Percentiles rank a stretch among this genome's conserved stretches.
Conservation (phyloP, 768 basidiomycete species). For the Cystofilobasidium capitatum region DNA sequence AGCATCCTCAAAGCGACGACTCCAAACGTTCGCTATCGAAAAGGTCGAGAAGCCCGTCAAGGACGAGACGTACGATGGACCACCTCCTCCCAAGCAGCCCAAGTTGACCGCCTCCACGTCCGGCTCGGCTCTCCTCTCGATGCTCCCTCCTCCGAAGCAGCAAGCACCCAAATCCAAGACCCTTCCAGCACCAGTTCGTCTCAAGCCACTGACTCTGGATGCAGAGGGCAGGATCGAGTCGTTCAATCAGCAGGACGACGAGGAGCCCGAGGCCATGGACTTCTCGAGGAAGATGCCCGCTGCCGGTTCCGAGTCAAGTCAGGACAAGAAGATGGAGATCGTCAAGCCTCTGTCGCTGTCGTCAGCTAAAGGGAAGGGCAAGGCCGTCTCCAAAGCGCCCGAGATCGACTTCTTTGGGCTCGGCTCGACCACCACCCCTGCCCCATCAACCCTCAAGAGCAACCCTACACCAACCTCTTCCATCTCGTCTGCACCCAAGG, state of each 20-base stretch:
- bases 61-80: not conserved
- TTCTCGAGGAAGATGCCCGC: conserved; percentile 10
- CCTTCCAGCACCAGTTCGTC: conserved; percentile 14
- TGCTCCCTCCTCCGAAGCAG: conserved; percentile 26
- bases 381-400: conserved; percentile 4
- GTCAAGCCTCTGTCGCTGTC: conserved; percentile 15
- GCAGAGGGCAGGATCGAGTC: conserved; percentile 23
- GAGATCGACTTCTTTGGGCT: conserved; percentile 27
- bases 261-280: conserved; percentile 20
- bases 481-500: conserved; percentile 19
- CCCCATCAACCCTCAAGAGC: not conserved
- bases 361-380: conserved; percentile 11
- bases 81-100: conserved; percentile 18
- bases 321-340: conserved; percentile 5
- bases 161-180: conserved; percentile 15
- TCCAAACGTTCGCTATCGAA: conserved; percentile 17
- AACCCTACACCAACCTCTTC: not conserved
- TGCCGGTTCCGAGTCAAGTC: not conserved
- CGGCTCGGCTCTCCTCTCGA: conserved; percentile 25
- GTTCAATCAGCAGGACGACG: conserved; percentile 11
- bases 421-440: conserved; percentile 2
- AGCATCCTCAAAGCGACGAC: not conserved
- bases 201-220: conserved; percentile 20
- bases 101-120: conserved; percentile 6
- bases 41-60: not conserved